phyloP scores from a whole-genome alignment of 2,329 filamentous ascomycete genomes.

The Aspergillus aculeatus region DNA sequence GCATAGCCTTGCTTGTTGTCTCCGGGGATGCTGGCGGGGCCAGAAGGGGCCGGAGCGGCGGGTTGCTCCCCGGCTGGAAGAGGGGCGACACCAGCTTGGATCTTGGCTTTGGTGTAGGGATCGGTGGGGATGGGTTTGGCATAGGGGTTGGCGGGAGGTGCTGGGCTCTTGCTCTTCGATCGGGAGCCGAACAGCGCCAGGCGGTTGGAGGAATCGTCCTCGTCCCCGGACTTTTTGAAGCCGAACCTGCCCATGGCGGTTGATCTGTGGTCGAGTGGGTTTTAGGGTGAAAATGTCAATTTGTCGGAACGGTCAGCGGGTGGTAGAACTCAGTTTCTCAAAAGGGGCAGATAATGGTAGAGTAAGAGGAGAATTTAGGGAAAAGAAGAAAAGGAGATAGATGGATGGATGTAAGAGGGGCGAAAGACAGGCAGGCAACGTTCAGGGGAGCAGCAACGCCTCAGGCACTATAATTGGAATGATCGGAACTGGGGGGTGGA shows the following conservation, averaged over 20 bases:
- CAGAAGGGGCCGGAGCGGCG: conserved; percentile 23
- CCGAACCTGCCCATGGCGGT: conserved; percentile 34
- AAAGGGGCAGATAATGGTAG: conserved; percentile 13
- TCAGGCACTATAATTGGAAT: conserved; percentile 14
- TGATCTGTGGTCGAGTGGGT: background rate
- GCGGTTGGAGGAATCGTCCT: conserved; percentile 53
- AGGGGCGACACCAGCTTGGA: conserved; percentile 41
- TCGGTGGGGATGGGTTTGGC: conserved; percentile 54
- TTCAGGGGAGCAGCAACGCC: conserved; percentile 28
- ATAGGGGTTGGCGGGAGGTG: conserved; percentile 56
- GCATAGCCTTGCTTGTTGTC: conserved; percentile 47
- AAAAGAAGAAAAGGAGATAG: conserved; percentile 1
- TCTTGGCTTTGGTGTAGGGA: conserved; percentile 55
- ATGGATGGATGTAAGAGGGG: conserved; percentile 9
- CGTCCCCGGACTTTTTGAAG: conserved; percentile 54
- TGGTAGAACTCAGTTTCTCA: background rate
- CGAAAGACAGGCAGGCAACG: conserved; percentile 13
- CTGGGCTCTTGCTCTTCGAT: conserved; percentile 55
- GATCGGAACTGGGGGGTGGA: conserved; percentile 13
- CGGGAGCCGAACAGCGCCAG: conserved; percentile 59
- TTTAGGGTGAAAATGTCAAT: background rate
- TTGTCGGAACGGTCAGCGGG: background rate
- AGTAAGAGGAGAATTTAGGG: background rate
- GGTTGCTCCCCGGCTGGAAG: conserved; percentile 34
- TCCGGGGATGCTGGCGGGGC: conserved; percentile 30